Base-by-base conservation (phyloP, 2,329 filamentous ascomycete genomes). In the Fusarium compactum region DNA sequence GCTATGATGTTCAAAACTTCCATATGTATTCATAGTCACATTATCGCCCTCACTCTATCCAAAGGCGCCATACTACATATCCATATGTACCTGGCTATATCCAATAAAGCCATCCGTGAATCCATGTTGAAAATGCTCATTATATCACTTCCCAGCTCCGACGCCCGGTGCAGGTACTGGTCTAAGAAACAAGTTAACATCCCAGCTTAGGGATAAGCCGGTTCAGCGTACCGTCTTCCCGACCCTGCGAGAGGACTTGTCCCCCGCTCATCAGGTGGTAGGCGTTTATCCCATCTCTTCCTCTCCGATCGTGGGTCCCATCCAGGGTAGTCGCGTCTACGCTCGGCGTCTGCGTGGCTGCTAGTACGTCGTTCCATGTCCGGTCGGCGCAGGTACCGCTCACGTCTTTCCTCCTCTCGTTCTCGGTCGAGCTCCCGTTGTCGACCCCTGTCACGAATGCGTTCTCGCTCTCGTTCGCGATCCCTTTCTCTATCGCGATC, bases 281-380 rank as follows among this genome's bases (percentile, higher is more conserved):
- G 51, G 30, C 79, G 78, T 62, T 79, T 78, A 18, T 79, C 78
- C 71, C 77, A 78, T 48, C 79, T 80, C 65, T 78, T 79, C 24
- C 78, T 76, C 7, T 81, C 77, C 11, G 80, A 71, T 46, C 78
- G 76, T 18, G 72, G 51, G 38, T 83, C 81, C 71, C 79, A 79
- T 9, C 77, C 72, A 9, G 73, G 72, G 56, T 77, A 73, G 20
- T 81, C 80, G 14, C 81, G 77, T 46, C 80, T 77, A 24, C 84
- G 78, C 63, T 85, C 84, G 34, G 82, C 77, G 63, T 86, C 85
- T 25, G 83, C 82, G 63, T 86, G 84, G 70, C 84, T 86, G 76
- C 84, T 85, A 5, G 85, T 83, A 46, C 85, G 78, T 48, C 83
- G 78, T 29, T 81, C 77, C 16, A 78, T 72, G 3, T 83, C 82